Percentiles rank a stretch among this genome's conserved stretches.
Evolutionary conservation across 73 alveolate genomes (phyloP).

Genomic region (Tetrahymena borealis): DNA sequence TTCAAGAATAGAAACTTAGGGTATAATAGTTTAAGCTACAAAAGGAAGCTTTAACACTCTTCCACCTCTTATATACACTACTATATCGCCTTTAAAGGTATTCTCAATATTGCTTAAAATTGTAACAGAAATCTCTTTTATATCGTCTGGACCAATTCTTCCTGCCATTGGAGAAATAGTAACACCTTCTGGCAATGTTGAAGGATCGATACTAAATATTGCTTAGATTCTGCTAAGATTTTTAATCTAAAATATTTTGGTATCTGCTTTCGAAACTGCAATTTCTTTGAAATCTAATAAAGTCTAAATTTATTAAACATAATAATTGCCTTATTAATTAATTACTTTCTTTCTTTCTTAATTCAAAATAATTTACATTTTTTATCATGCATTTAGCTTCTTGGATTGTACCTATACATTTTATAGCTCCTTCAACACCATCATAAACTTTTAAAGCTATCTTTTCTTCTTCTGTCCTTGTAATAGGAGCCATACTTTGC

Average conservation of each 20-base stretch:
- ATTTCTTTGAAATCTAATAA: constrained; percentile 72
- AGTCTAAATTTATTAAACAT: constrained; percentile 9
- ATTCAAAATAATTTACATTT: not conserved
- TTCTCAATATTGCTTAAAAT: constrained; percentile 78
- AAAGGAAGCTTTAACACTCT: constrained; percentile 74
- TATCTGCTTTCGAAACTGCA: constrained; percentile 72
- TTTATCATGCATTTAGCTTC: constrained; percentile 77
- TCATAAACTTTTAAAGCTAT: constrained; percentile 81
- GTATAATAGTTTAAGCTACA: constrained; percentile 84
- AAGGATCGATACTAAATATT: constrained; percentile 55
- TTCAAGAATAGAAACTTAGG: constrained; percentile 86
- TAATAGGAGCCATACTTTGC: constrained; percentile 12
- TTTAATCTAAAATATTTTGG: constrained; percentile 61
- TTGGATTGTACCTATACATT: constrained; percentile 76
- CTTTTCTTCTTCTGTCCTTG: constrained; percentile 67
- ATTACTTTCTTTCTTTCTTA: not conserved
- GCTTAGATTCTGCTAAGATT: constrained; percentile 71
- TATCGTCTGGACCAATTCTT: constrained; percentile 70
- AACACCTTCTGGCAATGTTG: constrained; percentile 56
- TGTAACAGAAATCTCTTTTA: constrained; percentile 66
- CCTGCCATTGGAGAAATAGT: constrained; percentile 64
- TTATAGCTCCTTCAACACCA: constrained; percentile 76
- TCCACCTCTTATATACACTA: constrained; percentile 93
- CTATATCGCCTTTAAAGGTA: constrained; percentile 77
- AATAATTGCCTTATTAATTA: no score